These are phyloP conservation scores for Abrus precatorius DNA, from an alignment of 306 rosid genomes.

Conservation along the genomic window DNA sequence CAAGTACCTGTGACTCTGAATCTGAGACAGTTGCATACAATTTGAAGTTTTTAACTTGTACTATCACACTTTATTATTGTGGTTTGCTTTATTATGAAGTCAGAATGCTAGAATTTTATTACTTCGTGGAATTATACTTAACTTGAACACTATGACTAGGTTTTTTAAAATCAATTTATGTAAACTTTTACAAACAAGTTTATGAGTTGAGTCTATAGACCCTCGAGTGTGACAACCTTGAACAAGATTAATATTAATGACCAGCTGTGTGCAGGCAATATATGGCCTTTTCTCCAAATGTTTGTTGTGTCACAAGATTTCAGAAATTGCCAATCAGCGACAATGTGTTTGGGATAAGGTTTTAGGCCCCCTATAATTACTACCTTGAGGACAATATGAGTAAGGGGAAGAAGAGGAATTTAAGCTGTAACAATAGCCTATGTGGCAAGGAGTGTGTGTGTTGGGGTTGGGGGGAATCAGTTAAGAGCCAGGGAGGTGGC, in stretches of 20 bases:
- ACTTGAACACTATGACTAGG: no score
- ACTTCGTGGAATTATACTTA: no score
- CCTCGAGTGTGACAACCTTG: no score
- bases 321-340: not conserved
- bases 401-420: not conserved
- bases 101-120: no score
- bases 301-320: not conserved
- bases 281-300: not conserved
- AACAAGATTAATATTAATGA: not conserved
- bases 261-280: not conserved
- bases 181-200: no score
- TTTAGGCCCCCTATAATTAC: not conserved
- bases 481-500: not conserved
- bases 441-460: not conserved
- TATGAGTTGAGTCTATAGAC: no score
- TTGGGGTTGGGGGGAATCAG: not conserved
- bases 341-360: constrained; percentile 1
- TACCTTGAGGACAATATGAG: not conserved
- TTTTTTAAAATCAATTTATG: no score
- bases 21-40: no score
- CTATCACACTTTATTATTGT: no score
- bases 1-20: no score
- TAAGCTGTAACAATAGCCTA: not conserved
- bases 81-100: no score
- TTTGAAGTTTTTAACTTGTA: no score